Evolutionary conservation across 305 asterid species (phyloP), one percentile per base, ranked within the genome.

Genomic region (Stenogyne calaminthoides): DNA sequence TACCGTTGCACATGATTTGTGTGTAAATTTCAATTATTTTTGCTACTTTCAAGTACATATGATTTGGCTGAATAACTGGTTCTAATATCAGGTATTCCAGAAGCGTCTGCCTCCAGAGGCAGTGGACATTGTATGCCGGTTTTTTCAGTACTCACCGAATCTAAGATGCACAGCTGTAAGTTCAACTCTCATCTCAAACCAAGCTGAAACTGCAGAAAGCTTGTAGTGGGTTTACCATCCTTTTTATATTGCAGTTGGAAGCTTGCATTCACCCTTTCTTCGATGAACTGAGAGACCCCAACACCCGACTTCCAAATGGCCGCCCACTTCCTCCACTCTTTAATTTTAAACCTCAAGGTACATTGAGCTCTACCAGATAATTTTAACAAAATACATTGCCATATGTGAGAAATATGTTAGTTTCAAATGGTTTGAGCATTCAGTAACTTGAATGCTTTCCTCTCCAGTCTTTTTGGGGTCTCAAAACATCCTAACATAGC

Each of bases 81-180:
- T 61, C 47, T 19, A 75, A 44, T 67, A 76, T 65, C 87, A 93
- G 98, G 97, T 93, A 77, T 93, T 93, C 85, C 98, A 93, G 82
- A 93, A 93, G 85, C 92, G 97, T 78, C 86, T 93, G 79, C 97
- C 98, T 64, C 97, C 98, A 62, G 98, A 93, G 80, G 97, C 98
- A 9, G 96, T 93, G 86, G 97, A 93, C 81, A 78, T 93, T 74
- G 92, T 91, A 61, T 93, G 96, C 67, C 91, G 98, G 64, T 91
- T 93, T 81, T 93, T 93, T 81, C 98, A 91, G 86, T 93, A 93
- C 86, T 93, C 98, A 39, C 98, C 97, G 15, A 89, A 93, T 83
- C 86, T 93, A 72, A 86, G 98, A 87, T 93, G 98, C 89, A 93
- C 98, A 47, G 98, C 98, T 27, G 98, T 93, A 87, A 89, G 96